A percentile compares a stretch with the other conserved stretches of the same genome.
Evolutionary conservation across 768 basidiomycete species (phyloP).

Genomic region (Ramaria sp.): DNA sequence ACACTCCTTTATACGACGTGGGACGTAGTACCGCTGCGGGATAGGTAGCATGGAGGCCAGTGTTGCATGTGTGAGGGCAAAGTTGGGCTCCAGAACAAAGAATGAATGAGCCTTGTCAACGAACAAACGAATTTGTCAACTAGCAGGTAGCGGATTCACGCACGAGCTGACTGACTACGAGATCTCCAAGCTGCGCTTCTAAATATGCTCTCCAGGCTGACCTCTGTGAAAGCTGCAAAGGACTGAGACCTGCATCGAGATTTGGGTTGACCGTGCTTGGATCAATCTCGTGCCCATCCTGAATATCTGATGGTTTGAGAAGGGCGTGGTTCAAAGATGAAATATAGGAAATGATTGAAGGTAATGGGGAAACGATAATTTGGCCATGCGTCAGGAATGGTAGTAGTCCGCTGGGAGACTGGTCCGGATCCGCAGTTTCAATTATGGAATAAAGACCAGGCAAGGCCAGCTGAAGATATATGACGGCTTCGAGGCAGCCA

Average conservation of each 20-base stretch:
- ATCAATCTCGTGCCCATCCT: constrained; percentile 10
- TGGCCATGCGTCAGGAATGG: constrained; percentile 59
- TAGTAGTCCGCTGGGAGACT: constrained; percentile 64
- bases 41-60: constrained; percentile 48
- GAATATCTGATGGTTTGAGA: constrained; percentile 4
- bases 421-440: constrained; percentile 58
- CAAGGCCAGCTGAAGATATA: constrained; percentile 58
- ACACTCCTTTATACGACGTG: constrained; percentile 45
- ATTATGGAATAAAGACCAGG: constrained; percentile 57
- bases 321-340: constrained; percentile 28
- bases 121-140: too few relatives aligned
- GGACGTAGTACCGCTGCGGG: constrained; percentile 69
- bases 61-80: constrained; percentile 44
- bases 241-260: constrained; percentile 38
- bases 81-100: constrained; percentile 56
- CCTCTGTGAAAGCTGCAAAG: constrained; percentile 39
- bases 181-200: constrained; percentile 54
- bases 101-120: constrained; percentile 47
- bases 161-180: constrained; percentile 63
- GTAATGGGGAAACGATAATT: constrained; percentile 37
- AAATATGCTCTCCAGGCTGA: constrained; percentile 58
- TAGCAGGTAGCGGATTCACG: too few relatives aligned
- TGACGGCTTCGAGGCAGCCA: constrained; percentile 48
- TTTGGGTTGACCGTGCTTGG: constrained; percentile 20
- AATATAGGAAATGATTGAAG: constrained; percentile 58